These are phyloP conservation scores for Monilinia aucupariae DNA, from an alignment of 2,329 filamentous ascomycete species.

Conservation along the genomic window DNA sequence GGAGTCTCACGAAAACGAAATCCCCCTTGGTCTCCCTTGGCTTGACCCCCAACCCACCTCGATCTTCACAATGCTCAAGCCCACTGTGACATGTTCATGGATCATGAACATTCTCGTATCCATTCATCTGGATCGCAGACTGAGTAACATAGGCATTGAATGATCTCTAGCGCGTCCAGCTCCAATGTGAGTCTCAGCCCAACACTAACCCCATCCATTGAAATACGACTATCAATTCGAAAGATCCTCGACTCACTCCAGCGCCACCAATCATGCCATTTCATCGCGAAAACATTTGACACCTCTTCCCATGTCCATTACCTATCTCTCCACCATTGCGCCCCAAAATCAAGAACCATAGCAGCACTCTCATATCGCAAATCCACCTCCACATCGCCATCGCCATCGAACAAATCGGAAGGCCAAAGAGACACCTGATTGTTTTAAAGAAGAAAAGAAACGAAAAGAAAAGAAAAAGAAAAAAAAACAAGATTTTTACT, in stretches of 20 bases:
- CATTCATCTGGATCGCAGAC: neutral
- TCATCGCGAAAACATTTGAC: conserved; percentile 1
- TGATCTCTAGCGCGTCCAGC: neutral
- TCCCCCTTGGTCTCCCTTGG: conserved; percentile 5
- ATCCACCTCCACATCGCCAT: neutral
- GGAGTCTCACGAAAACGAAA: conserved; percentile 16
- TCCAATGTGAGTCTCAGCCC: conserved; percentile 4
- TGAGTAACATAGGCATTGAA: conserved; percentile 3
- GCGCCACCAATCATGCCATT: conserved; percentile 10
- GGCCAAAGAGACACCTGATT: neutral
- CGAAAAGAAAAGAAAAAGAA: too few relatives aligned
- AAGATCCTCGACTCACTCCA: neutral
- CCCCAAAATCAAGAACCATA: neutral
- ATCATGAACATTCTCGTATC: conserved; percentile 3
- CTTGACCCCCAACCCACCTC: conserved; percentile 1
- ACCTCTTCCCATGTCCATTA: neutral
- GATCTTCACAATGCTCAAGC: neutral
- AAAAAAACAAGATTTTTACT: neutral
- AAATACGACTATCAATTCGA: neutral
- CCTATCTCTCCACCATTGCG: neutral
- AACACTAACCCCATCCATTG: neutral
- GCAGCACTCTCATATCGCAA: neutral
- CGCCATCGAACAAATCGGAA: neutral
- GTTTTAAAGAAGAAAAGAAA: neutral
- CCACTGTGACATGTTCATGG: neutral